Conservation (phyloP, 257 asterid species). For the Solanum appendiculatum region DNA sequence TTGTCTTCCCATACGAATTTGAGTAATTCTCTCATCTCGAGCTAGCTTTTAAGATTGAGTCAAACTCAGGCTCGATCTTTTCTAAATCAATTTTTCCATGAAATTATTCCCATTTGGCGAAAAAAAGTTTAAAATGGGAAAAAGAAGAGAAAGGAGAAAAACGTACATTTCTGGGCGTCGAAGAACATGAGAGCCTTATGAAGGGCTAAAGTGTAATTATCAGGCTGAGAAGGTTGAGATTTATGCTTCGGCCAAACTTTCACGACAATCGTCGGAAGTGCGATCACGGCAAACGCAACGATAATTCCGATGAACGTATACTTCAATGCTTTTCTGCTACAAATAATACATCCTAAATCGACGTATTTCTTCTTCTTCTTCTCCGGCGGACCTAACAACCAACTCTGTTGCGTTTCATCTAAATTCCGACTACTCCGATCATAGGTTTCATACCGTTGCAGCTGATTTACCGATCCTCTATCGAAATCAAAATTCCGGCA, state of each 20-base stretch:
- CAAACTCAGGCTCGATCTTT: background rate
- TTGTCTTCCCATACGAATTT: background rate
- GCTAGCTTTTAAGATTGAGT: background rate
- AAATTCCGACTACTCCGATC: constrained; percentile 15
- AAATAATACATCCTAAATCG: constrained; percentile 67
- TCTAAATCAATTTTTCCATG: background rate
- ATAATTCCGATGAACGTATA: constrained; percentile 28
- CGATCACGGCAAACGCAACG: constrained; percentile 45
- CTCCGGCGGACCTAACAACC: constrained; percentile 68
- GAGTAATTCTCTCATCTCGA: background rate
- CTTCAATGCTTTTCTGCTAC: constrained; percentile 44
- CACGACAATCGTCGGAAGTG: constrained; percentile 43
- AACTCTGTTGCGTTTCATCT: constrained; percentile 82
- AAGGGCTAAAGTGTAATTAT: constrained; percentile 60
- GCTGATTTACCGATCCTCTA: constrained; percentile 43
- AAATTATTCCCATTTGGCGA: background rate
- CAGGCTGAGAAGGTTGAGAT: constrained; percentile 41
- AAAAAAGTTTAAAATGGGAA: background rate
- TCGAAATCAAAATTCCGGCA: constrained; percentile 56
- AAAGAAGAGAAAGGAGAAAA: background rate
- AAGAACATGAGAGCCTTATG: constrained; percentile 70
- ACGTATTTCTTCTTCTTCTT: constrained; percentile 65
- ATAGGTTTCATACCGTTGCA: background rate
- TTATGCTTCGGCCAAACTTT: constrained; percentile 40
- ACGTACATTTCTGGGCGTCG: constrained; percentile 95